Evolutionary conservation across 306 rosid species (phyloP).

Genomic region (Vigna unguiculata): DNA sequence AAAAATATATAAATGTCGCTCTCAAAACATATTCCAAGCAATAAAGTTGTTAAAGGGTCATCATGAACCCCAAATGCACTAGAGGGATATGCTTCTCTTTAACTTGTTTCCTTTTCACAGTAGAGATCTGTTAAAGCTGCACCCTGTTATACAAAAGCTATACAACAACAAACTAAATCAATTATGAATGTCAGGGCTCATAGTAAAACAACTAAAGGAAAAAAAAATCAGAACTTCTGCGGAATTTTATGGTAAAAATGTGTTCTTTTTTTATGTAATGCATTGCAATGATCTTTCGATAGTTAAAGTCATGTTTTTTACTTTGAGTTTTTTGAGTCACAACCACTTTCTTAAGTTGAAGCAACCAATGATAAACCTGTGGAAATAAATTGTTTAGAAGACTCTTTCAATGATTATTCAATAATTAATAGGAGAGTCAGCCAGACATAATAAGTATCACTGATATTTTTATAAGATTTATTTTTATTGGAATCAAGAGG

Average conservation of each 20-base stretch:
- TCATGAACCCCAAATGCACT: conserved; percentile 43
- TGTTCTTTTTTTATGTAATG: neutral
- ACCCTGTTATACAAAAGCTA: conserved; percentile 49
- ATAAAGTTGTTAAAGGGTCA: conserved; percentile 28
- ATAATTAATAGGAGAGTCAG: conserved; percentile 21
- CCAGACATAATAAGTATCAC: conserved; percentile 10
- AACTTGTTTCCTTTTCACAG: conserved; percentile 29
- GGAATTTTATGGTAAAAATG: neutral
- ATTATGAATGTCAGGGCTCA: neutral
- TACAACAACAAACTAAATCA: conserved; percentile 41
- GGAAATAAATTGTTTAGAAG: neutral
- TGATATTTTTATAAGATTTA: neutral
- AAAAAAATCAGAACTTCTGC: neutral
- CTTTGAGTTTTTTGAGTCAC: conserved; percentile 1
- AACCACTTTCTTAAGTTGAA: neutral
- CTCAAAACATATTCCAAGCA: conserved; percentile 30
- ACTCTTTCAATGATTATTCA: conserved; percentile 22
- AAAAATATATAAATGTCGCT: neutral
- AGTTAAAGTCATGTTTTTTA: neutral
- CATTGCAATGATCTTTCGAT: neutral
- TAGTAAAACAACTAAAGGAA: no score
- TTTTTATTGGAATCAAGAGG: neutral
- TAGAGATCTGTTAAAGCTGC: conserved; percentile 57
- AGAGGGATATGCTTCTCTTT: conserved; percentile 40
- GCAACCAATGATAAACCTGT: neutral